Conservation (phyloP, 371 early-diverging fungal genomes). For the Circinella umbellata region DNA sequence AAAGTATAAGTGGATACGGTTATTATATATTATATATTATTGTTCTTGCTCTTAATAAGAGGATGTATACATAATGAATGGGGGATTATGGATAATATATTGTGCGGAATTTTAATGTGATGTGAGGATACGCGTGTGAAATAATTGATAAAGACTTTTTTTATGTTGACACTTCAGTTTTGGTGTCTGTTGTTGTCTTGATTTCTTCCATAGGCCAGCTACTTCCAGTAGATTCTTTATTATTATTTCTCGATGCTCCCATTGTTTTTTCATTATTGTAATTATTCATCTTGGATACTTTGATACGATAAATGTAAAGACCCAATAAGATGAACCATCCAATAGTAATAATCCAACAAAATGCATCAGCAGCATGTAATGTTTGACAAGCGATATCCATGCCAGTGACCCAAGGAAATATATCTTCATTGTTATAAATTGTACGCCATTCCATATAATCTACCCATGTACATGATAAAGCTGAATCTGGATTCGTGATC, state of each 20-base stretch:
- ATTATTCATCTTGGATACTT: neutral
- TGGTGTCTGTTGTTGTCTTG: slow-evolving; percentile 1
- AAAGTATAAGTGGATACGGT: no score
- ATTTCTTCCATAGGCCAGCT: slow-evolving; percentile 11
- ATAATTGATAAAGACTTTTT: no score
- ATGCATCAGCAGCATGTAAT: slow-evolving; percentile 34
- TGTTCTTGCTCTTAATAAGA: no score
- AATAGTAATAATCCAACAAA: slow-evolving; percentile 38
- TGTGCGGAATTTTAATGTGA: no score
- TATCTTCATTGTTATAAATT: slow-evolving; percentile 33
- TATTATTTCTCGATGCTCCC: neutral
- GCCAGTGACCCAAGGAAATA: slow-evolving; percentile 43
- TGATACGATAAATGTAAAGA: slow-evolving; percentile 25
- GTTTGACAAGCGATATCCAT: slow-evolving; percentile 46
- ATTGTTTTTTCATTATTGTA: neutral
- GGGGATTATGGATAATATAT: no score
- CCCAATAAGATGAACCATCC: slow-evolving; percentile 27
- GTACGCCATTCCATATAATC: slow-evolving; percentile 47
- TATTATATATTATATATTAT: no score
- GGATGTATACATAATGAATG: no score
- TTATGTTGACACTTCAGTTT: slow-evolving; percentile 6
- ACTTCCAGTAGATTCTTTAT: neutral
- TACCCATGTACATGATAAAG: slow-evolving; percentile 38
- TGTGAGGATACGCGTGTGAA: no score
- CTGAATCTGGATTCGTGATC: slow-evolving; percentile 34